Evolutionary conservation across 176 grass and related monocot genomes (phyloP), one percentile per base, ranked within the genome.

Genomic region (Ampelocalamus luodianensis): DNA sequence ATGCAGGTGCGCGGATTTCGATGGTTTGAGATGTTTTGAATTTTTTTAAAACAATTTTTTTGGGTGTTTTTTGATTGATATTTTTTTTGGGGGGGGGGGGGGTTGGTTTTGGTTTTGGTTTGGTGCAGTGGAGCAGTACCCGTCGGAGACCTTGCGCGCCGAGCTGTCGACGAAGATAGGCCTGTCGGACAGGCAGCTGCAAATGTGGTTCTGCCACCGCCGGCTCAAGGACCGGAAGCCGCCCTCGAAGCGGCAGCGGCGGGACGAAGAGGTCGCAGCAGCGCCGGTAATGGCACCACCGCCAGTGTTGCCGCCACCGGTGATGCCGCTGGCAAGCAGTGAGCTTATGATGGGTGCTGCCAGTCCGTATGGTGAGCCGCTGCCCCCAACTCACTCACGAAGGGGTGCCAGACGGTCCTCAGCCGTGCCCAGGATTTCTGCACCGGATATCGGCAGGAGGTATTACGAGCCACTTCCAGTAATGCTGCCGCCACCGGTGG

Each of bases 141-240:
- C 96, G 6, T 92, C 96, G 49, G 96, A 99, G 74, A 71, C 91
- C 5, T 6, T 96, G 82, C 90, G 96, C 8, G 65, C 63, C 5
- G 96, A 95, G 77, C 91, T 99, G 70, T 99, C 96, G 4, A 71
- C 58, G 7, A 99, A 94, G 87, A 96, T 93, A 71, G 91, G 93
- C 5, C 77, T 99, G 36, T 89, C 91, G 5, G 96, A 99, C 86
- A 83, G 96, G 76, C 96, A 99, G 81, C 86, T 99, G 68, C 96
- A 99, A 87, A 99, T 99, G 93, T 99, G 96, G 96, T 99, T 99
- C 90, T 99, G 96, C 76, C 96, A 99, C 83, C 84, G 96, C 40
- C 85, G 93, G 38, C 93, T 96, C 61, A 99, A 99, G 88, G 96
- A 99, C 78, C 88, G 96, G 39, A 99, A 96, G 89, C 91, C 74